Percentiles rank a stretch among this genome's conserved stretches.
phyloP scores from a whole-genome alignment of 176 grass and related monocot genomes.

The Typha latifolia region DNA sequence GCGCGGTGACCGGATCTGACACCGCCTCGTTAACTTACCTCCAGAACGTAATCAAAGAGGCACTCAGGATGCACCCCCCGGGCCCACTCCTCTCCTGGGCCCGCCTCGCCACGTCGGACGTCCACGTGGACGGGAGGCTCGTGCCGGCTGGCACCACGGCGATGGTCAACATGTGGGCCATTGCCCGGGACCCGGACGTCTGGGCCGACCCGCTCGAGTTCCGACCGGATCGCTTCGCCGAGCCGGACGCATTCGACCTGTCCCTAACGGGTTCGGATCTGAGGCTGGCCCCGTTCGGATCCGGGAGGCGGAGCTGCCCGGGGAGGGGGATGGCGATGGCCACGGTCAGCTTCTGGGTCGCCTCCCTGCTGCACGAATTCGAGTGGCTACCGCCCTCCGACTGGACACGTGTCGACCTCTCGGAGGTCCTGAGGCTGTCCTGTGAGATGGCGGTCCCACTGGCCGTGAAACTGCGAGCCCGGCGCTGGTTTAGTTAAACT shows the following conservation, averaged over 20 bases:
- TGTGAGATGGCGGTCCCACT: slow-evolving; percentile 74
- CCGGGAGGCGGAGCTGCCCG: slow-evolving; percentile 55
- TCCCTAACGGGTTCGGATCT: slow-evolving; percentile 45
- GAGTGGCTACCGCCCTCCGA: slow-evolving; percentile 27
- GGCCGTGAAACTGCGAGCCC: slow-evolving; percentile 28
- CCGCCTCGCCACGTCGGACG: slow-evolving; percentile 52
- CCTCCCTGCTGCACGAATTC: slow-evolving; percentile 54
- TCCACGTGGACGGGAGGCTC: slow-evolving; percentile 19
- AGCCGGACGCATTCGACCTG: slow-evolving; percentile 1
- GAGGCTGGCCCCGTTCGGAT: slow-evolving; percentile 66
- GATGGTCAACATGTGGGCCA: slow-evolving; percentile 97
- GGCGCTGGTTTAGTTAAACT: not conserved
- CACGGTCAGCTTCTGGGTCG: slow-evolving; percentile 53
- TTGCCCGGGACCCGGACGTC: slow-evolving; percentile 40
- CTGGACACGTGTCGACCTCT: slow-evolving; percentile 31
- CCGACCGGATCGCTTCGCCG: slow-evolving; percentile 35
- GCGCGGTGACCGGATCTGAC: slow-evolving; percentile 26
- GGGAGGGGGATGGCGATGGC: slow-evolving; percentile 60
- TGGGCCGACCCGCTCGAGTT: slow-evolving; percentile 40
- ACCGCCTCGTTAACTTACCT: slow-evolving; percentile 33
- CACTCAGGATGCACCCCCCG: slow-evolving; percentile 64
- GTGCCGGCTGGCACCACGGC: slow-evolving; percentile 56
- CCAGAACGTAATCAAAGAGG: slow-evolving; percentile 59
- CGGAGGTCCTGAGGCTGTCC: slow-evolving; percentile 66
- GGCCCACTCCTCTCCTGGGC: slow-evolving; percentile 84